Percentiles rank a stretch among this genome's conserved stretches.
phyloP scores from a whole-genome alignment of 139 green algal species.

The Chlorella sp. region DNA sequence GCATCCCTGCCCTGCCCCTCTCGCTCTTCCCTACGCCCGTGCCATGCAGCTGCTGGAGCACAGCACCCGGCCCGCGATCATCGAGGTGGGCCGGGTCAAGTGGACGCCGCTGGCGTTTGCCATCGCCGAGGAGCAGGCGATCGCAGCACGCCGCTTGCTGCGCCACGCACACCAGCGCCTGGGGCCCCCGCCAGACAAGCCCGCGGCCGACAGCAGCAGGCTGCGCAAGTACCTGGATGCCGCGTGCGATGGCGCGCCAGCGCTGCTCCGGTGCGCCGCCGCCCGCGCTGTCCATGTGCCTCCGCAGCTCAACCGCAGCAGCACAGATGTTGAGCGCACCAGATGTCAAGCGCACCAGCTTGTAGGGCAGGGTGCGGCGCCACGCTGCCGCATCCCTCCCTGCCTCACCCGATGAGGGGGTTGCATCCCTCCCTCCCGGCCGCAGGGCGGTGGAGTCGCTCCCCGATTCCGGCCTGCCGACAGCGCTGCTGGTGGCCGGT shows the following conservation, averaged over 20 bases:
- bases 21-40: neutral
- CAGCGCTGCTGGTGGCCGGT: neutral
- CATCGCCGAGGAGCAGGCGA: neutral
- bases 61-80: neutral
- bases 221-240: neutral
- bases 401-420: no score
- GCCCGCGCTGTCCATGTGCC: neutral
- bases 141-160: neutral
- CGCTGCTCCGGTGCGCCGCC: neutral
- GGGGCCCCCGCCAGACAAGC: neutral
- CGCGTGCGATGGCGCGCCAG: neutral
- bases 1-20: neutral
- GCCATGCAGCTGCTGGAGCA: neutral
- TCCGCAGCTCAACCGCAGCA: neutral
- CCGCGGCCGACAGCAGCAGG: neutral
- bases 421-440: no score
- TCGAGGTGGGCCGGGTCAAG: neutral
- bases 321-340: neutral
- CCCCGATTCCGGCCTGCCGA: neutral
- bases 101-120: neutral
- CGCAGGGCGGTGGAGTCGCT: slow-evolving; percentile 11
- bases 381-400: neutral
- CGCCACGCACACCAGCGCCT: neutral
- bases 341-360: neutral
- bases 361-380: neutral